Base-by-base conservation (phyloP, 164 flowering plant genomes). In the Kalanchoe fedtschenkoi region DNA sequence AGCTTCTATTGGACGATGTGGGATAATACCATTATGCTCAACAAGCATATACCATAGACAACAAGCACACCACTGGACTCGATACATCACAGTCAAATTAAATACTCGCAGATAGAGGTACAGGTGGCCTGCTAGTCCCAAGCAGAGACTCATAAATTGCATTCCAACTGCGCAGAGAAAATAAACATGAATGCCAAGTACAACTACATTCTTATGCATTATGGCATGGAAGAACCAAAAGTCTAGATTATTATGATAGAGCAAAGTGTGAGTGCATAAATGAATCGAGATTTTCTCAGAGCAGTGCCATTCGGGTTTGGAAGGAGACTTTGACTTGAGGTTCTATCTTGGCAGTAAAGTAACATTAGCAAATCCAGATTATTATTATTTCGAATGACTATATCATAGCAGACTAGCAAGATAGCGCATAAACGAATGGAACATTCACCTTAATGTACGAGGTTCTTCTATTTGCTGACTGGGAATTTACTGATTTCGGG, bases 101-200 rank as follows among this genome's bases (percentile, higher is more conserved):
- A 47, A 22, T 3, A 47, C 55, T 47, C 26, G 24, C 55, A 0
- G 55, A 22, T 8, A 47, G 30, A 22, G 55, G 55, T 9, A 47
- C 55, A 24, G 55, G 55, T 24, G 55, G 30, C 30, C 55, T 8
- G 55, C 55, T 47, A 11, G 55, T 47, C 30, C 30, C 55, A 47
- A 47, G 55, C 30, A 47, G 30, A 9, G 55, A 47, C 55, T 47
- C 55, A 47, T 47, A 47, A 22, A 30, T 47, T 24, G 55, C 55
- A 47, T 47, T 47, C 55, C 55, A 47, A 22, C 55, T 47, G 19
- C 15, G 16, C 26, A 44, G 51, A 44, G 2, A 19, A 1, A n/a
- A 44, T 2, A 44, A 44, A 44, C 21, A 44, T 10, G 2, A n/a
- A 47, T 5, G 2, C 6, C 11, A 46, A 21, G 22, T 19, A 21